These are phyloP conservation scores for Fraxinus excelsior DNA, from an alignment of 257 asterid species.

Conservation along the genomic window DNA sequence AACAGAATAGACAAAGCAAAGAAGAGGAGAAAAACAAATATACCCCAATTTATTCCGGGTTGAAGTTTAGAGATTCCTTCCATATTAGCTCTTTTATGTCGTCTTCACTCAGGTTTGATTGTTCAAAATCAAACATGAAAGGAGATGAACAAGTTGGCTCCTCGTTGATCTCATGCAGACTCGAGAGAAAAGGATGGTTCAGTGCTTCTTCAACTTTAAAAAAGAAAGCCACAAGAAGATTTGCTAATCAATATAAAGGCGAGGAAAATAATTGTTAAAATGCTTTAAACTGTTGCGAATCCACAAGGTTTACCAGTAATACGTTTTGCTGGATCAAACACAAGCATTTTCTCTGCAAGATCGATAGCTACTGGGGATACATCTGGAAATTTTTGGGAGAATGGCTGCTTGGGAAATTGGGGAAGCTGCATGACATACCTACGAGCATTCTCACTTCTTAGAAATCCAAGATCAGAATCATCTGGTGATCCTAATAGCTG, in stretches of 20 bases:
- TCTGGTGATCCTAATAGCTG: conserved; percentile 89
- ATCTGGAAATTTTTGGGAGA: conserved; percentile 59
- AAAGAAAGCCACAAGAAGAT: conserved; percentile 2
- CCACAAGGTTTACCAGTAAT: conserved; percentile 58
- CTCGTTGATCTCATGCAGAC: conserved; percentile 91
- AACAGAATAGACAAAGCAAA: conserved; percentile 23
- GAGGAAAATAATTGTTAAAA: background rate
- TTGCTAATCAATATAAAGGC: conserved; percentile 19
- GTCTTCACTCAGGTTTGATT: conserved; percentile 70
- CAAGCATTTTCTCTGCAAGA: conserved; percentile 78
- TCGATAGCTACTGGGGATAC: conserved; percentile 71
- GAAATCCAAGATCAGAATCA: conserved; percentile 83
- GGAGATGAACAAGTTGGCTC: conserved; percentile 82
- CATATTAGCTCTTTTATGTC: conserved; percentile 86
- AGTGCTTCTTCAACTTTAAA: conserved; percentile 78
- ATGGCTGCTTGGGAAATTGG: conserved; percentile 54
- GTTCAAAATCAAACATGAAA: conserved; percentile 78
- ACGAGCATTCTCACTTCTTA: conserved; percentile 77
- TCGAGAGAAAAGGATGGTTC: conserved; percentile 70
- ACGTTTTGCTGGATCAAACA: conserved; percentile 85
- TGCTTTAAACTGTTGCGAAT: conserved; percentile 6
- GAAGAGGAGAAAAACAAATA: conserved; percentile 3
- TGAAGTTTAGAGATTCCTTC: conserved; percentile 72
- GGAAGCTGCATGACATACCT: conserved; percentile 77
- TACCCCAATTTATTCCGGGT: conserved; percentile 49